phyloP scores from a whole-genome alignment of 129 eudicot species.

The Lonicera japonica region DNA sequence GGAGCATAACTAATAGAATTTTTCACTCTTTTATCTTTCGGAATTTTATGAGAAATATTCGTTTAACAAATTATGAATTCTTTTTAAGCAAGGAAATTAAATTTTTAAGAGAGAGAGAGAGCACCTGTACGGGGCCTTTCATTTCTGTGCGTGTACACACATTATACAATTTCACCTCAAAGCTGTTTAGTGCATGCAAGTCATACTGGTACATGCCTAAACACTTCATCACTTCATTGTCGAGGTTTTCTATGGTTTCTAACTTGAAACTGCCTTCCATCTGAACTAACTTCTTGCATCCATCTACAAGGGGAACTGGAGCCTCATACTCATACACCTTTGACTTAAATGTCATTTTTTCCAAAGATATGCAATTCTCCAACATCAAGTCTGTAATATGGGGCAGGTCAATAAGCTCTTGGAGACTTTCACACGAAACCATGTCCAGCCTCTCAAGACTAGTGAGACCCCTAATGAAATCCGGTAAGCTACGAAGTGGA shows the following conservation, averaged over 20 bases:
- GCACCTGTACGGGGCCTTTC: background rate
- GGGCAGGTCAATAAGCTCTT: background rate
- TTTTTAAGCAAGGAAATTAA: too few species aligned
- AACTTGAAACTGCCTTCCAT: background rate
- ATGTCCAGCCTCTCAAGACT: background rate
- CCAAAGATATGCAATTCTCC: background rate
- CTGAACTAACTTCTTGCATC: background rate
- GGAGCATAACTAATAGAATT: too few species aligned
- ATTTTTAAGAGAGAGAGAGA: background rate
- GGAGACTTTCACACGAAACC: background rate
- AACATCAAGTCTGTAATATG: background rate
- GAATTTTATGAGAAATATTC: too few species aligned
- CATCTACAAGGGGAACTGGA: background rate
- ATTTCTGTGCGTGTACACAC: background rate
- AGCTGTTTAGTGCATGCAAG: background rate
- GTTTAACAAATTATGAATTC: too few species aligned
- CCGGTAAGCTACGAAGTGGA: slow-evolving; percentile 6
- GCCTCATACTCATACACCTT: background rate
- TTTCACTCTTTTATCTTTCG: too few species aligned
- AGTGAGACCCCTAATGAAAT: background rate
- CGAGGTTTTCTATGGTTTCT: background rate
- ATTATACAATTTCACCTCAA: background rate
- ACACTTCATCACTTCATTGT: background rate
- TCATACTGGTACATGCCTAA: background rate
- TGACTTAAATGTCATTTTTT: background rate